Base-by-base conservation (phyloP, 306 rosid species). In the Prosopis cineraria region DNA sequence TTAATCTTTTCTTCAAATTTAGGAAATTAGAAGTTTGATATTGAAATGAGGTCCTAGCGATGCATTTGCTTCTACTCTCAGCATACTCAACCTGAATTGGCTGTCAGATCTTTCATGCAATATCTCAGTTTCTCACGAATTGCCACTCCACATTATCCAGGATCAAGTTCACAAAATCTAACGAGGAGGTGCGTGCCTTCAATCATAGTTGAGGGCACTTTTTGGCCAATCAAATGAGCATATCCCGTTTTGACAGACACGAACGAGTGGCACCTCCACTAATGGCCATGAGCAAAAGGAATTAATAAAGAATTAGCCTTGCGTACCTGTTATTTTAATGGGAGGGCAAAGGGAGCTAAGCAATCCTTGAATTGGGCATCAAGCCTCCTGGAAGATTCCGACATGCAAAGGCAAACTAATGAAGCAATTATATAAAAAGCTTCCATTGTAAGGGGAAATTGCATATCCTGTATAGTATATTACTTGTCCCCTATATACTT, bases 291-390 rank as follows among this genome's bases (percentile, higher is more conserved):
- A 48, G 9, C 25, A 47, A 17, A 50, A 50, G 24, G 11, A 50
- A 19, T 6, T 37, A 37, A n/a, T n/a, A n/a, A n/a, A n/a, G n/a
- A n/a, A n/a, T n/a, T n/a, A n/a, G n/a, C n/a, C n/a, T n/a, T n/a
- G n/a, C n/a, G n/a, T n/a, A n/a, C n/a, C n/a, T n/a, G 60, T 20
- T 53, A 22, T 7, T 22, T 55, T 6, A 3, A 56, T 24, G 64
- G 64, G 34, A 25, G 19, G 64, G 34, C 33, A 16, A 78, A 44
- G 24, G 70, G 58, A 69, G 70, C 33, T 8, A 77, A 56, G 70
- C 37, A 33, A 59, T 70, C 52, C 71, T 58, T 78, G 82, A 44
- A 78, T 78, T 78, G 64, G 76, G 31, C 65, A 29, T 3, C 63
- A 70, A 78, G 76, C 58, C 48, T 72, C 50, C 9, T 1, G 22